Conservation (phyloP, 1,139 yeast species). For the Arxiozyma heterogenica region DNA sequence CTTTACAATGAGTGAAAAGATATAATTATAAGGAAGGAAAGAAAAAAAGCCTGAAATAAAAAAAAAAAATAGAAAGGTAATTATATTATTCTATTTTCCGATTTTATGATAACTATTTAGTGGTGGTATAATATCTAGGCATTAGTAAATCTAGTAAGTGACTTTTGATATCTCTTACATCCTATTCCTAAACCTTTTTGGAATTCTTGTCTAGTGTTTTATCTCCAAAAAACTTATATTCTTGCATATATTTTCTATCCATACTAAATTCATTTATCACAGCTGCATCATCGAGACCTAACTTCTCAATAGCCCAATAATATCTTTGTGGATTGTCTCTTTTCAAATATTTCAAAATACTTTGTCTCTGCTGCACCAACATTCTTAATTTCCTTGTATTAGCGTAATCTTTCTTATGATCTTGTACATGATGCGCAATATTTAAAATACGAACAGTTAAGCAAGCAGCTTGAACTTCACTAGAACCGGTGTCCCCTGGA, state of each 20-base stretch:
- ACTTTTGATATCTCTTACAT: constrained; percentile 36
- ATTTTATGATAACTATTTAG: background rate
- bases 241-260: constrained; percentile 78
- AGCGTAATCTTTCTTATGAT: constrained; percentile 62
- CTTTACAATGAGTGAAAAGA: no score
- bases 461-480: constrained; percentile 93
- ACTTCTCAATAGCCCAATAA: constrained; percentile 74
- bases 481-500: constrained; percentile 88
- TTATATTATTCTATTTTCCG: background rate
- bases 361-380: constrained; percentile 83
- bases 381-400: constrained; percentile 66
- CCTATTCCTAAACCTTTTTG: constrained; percentile 36
- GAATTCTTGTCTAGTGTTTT: constrained; percentile 38
- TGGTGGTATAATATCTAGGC: no score
- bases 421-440: constrained; percentile 66
- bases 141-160: background rate
- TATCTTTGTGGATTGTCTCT: constrained; percentile 71
- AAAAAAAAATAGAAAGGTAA: background rate
- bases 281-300: constrained; percentile 78
- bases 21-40: no score
- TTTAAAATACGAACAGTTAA: constrained; percentile 73
- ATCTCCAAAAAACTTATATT: constrained; percentile 73
- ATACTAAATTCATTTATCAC: constrained; percentile 74
- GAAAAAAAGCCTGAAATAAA: no score
- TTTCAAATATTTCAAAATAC: constrained; percentile 70